phyloP scores from a whole-genome alignment of 495 filamentous ascomycete genomes.

The Astrocystis sublimbata region DNA sequence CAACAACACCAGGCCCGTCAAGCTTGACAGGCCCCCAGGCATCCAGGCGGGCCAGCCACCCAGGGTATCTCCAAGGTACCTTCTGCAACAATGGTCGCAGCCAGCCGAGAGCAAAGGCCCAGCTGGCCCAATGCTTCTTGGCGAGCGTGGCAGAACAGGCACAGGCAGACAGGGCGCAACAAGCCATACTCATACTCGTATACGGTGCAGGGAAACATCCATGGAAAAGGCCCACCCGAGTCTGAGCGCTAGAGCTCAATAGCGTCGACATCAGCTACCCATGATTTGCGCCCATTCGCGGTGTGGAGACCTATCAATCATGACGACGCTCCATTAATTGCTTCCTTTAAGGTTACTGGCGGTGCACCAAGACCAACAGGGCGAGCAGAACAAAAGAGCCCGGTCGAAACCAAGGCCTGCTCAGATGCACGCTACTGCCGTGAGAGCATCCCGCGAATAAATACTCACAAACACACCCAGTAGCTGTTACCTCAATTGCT shows the following conservation, averaged over 20 bases:
- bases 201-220: not conserved
- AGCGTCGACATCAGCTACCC: slow-evolving; percentile 1
- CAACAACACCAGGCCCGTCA: too few relatives aligned
- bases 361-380: too few relatives aligned
- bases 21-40: not conserved
- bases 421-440: not conserved
- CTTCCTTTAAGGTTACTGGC: slow-evolving; percentile 12
- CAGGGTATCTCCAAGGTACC: too few relatives aligned
- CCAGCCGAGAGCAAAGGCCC: too few relatives aligned
- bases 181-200: not conserved
- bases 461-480: not conserved
- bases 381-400: slow-evolving; percentile 9
- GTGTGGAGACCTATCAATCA: slow-evolving; percentile 2
- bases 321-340: slow-evolving; percentile 5
- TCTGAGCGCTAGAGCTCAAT: slow-evolving; percentile 5
- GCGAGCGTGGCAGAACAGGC: too few relatives aligned
- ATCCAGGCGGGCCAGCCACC: not conserved
- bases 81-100: too few relatives aligned
- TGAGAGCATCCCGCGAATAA: not conserved
- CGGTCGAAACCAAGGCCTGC: slow-evolving; percentile 5
- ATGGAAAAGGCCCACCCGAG: not conserved
- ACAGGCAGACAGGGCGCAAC: too few relatives aligned
- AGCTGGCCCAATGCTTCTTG: not conserved
- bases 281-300: not conserved
- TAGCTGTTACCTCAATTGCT: too few relatives aligned